A percentile compares a stretch with the other conserved stretches of the same genome.
These are phyloP conservation scores for Aspergillus sp. DNA, from an alignment of 2,329 filamentous ascomycete genomes.

Conservation along the genomic window DNA sequence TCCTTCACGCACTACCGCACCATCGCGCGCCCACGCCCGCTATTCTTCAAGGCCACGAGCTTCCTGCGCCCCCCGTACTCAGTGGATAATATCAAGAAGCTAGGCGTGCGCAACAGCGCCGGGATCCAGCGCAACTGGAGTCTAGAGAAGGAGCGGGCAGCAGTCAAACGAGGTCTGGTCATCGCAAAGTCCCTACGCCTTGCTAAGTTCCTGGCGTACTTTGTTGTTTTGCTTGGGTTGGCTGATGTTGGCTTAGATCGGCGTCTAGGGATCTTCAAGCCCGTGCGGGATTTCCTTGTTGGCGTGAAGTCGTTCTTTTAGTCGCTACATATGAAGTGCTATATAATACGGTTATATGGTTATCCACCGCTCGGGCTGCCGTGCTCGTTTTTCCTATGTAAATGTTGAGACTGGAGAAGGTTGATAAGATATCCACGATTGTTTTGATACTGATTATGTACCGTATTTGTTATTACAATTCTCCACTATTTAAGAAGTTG, in stretches of 20 bases:
- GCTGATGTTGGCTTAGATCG: not conserved
- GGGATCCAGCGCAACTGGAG: constrained; percentile 12
- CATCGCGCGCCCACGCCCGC: constrained; percentile 9
- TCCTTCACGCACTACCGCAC: constrained; percentile 28
- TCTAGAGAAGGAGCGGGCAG: constrained; percentile 11
- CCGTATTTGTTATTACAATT: too few species aligned
- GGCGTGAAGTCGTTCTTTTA: not conserved
- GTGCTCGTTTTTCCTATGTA: too few species aligned
- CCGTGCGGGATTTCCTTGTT: not conserved
- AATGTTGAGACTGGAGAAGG: too few species aligned
- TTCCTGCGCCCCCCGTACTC: constrained; percentile 14
- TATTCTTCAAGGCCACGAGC: not conserved
- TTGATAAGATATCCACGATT: too few species aligned
- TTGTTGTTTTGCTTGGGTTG: not conserved
- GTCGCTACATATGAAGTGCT: too few species aligned
- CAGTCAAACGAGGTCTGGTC: constrained; percentile 2
- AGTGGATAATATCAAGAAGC: constrained; percentile 6
- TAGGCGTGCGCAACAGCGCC: constrained; percentile 2
- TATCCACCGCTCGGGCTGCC: too few species aligned
- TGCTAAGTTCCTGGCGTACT: not conserved
- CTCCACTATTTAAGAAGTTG: too few species aligned
- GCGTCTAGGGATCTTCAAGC: not conserved
- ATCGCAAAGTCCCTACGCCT: not conserved
- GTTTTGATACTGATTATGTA: too few species aligned
- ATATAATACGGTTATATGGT: too few species aligned